Percentiles rank a stretch among this genome's conserved stretches.
Evolutionary conservation across 257 asterid genomes (phyloP).

Genomic region (Nicotiana undulata): DNA sequence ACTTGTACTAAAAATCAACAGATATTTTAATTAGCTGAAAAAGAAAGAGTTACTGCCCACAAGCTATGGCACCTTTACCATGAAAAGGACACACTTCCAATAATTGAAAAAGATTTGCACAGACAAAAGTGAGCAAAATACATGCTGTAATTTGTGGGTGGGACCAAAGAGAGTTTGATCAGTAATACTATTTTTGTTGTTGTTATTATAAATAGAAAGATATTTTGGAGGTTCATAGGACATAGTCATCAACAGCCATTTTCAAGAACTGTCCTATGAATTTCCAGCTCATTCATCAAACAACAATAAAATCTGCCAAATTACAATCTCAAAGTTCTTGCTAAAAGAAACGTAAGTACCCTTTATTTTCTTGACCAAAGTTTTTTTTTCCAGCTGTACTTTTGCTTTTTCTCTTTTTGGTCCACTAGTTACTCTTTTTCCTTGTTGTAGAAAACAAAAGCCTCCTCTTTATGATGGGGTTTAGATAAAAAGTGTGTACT

Average conservation of each 20-base stretch:
- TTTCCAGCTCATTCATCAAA: not conserved
- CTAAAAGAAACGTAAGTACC: not conserved
- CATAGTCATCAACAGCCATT: not conserved
- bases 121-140: not conserved
- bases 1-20: too few relatives aligned
- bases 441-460: not conserved
- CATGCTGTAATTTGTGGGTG: not conserved
- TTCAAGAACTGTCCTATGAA: not conserved
- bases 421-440: not conserved
- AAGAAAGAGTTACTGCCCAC: not conserved
- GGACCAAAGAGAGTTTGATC: slow-evolving; percentile 2
- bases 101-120: not conserved
- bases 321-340: not conserved
- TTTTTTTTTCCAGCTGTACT: not conserved
- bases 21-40: not conserved
- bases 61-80: not conserved
- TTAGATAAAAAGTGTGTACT: not conserved
- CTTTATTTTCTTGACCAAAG: not conserved
- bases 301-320: not conserved
- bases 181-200: too few relatives aligned
- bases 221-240: not conserved
- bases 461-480: not conserved
- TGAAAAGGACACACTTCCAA: not conserved
- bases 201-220: not conserved
- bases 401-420: not conserved